A percentile compares a stretch with the other conserved stretches of the same genome.
Conservation (phyloP, 1,284 basidiomycete genomes). For the Sporisorium sorghi region DNA sequence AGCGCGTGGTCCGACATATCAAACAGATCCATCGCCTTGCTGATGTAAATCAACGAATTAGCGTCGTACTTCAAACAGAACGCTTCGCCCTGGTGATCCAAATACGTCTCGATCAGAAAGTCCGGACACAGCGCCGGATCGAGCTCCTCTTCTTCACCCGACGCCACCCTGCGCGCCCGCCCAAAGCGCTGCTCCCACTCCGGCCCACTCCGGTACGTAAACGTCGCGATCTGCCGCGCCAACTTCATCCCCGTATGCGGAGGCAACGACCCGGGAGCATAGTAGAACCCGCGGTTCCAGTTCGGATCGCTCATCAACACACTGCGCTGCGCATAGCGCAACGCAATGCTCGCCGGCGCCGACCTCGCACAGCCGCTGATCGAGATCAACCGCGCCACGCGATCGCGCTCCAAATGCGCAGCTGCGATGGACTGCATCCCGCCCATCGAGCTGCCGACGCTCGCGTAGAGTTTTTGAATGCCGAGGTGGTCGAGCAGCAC, state of each 20-base stretch:
- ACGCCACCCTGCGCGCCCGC: slow-evolving; percentile 75
- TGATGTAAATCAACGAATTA: slow-evolving; percentile 94
- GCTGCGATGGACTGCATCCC: slow-evolving; percentile 98
- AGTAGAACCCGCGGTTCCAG: slow-evolving; percentile 99
- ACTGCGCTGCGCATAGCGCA: slow-evolving; percentile 91
- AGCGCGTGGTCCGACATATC: slow-evolving; percentile 89
- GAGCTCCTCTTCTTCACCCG: slow-evolving; percentile 25
- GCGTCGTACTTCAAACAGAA: slow-evolving; percentile 99
- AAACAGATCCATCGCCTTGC: slow-evolving; percentile 99
- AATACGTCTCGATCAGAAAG: slow-evolving; percentile 97
- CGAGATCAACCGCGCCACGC: slow-evolving; percentile 88
- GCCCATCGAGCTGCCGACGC: slow-evolving; percentile 94
- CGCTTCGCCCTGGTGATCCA: slow-evolving; percentile 87
- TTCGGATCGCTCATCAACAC: slow-evolving; percentile 99
- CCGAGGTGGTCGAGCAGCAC: slow-evolving; percentile 84
- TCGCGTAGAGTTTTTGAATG: slow-evolving; percentile 87
- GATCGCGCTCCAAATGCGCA: slow-evolving; percentile 88
- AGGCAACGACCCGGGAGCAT: slow-evolving; percentile 80
- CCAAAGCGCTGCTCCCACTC: slow-evolving; percentile 99
- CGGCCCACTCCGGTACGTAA: slow-evolving; percentile 97
- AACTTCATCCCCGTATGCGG: slow-evolving; percentile 99
- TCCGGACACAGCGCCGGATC: slow-evolving; percentile 84
- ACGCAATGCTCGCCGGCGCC: slow-evolving; percentile 89
- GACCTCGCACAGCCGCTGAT: slow-evolving; percentile 94
- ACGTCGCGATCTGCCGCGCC: slow-evolving; percentile 97